Base-by-base conservation (phyloP, 176 grass and related monocot genomes). In the Areca catechu region DNA sequence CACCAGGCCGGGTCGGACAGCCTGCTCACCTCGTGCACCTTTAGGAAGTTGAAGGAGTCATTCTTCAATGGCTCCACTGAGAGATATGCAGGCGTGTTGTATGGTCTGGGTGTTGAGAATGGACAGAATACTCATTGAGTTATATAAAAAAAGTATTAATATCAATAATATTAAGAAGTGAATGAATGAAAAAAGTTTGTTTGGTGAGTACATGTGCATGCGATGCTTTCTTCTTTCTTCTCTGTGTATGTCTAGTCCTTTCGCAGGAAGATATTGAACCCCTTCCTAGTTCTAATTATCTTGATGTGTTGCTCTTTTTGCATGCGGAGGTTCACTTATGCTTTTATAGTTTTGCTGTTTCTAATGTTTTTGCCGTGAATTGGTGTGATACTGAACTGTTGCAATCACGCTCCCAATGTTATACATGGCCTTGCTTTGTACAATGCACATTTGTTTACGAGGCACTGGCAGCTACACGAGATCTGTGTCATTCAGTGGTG, bases 1-100 rank as follows among this genome's bases (percentile, higher is more conserved):
- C 92, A 97, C 59, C 92, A 97, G 66, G 92, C 92, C 0, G 92
- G 92, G 15, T 96, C 92, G 0, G 92, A 96, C 68, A 96, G 92
- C 72, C 66, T 91, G 49, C 80, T 97, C 52, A 97, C 92, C 0
- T 89, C 77, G 16, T 88, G 86, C 0, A 80, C 92, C 1, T 97
- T 88, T 55, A 76, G 86, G 80, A 97, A 91, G 75, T 72, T 97
- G 57, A 97, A 69, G 63, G 83, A 91, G 62, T 78, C 83, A 0
- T 91, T 91, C 72, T 97, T 97, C 16, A 83, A 69, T 0, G 92
- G 83, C 1, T 80, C 86, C 7, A 88, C 86, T 2, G 83, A 97
- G 53, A 97, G 91, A 72, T 97, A 97, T 58, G 87, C 92, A 1
- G 92, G 92, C n/a, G 87, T 97, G 58, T 61, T 97, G 64, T 97